Base-by-base conservation (phyloP, 1,139 yeast genomes). In the Tardiomyces digboiensis region DNA sequence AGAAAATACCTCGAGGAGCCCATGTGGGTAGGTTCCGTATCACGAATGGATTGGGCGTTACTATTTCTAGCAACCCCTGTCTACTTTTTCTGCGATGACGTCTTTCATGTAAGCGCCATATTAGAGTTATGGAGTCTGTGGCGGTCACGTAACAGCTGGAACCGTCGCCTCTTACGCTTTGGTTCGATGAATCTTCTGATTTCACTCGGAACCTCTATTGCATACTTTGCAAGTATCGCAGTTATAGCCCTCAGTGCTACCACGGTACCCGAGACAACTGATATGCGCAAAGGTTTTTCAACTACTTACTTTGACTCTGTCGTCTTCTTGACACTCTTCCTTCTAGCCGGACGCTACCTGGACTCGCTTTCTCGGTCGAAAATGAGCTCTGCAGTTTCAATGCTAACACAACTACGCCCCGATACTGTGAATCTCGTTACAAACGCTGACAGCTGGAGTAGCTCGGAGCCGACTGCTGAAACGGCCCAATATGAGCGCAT, bases 231-330 rank as follows among this genome's bases (percentile, higher is more conserved):
- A 2, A 79, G 87, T 56, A 71, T 83, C 42, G 80, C 73, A 0
- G 62, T 81, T 42, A 62, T 83, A 21, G 68, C 65, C 2, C 55
- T 81, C 19, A 70, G 80, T 37, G 73, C 85, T 7, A 42, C 43
- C 13, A 41, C 48, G 0, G 58, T 56, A 23, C 65, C 70, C 21
- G 46, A 59, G 5, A 16, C 33, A 4, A 8, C 5, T 16, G 56
- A 40, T 33, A n/a, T 39, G 29, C 39, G 45, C 44, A 45, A 48
- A 57, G 85, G 80, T 0, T 72, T 72, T 45, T 72, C 78, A 21
- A 78, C 84, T 1, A 78, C 86, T 0, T 83, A 81, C 54, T 83
- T 83, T 59, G 93, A 83, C 57, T 79, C 89, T 1, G 91, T 82
- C 36, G 87, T 83, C 2, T 83, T 83, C 55, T 67, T 83, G 51